phyloP scores from a whole-genome alignment of 2,329 filamentous ascomycete genomes.

The Lizonia empirigonia region DNA sequence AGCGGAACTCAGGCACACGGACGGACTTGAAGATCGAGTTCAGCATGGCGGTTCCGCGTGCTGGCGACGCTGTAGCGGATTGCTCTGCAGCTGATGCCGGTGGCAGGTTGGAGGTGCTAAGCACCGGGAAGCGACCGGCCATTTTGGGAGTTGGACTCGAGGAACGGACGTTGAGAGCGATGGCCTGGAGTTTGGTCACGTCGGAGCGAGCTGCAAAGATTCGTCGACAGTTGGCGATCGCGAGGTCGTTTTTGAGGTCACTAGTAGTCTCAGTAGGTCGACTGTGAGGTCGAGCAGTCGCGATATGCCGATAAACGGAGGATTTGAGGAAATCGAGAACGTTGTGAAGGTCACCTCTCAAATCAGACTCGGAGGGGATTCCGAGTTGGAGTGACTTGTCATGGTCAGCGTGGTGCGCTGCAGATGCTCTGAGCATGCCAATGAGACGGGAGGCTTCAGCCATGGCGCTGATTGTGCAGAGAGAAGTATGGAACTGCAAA shows the following conservation, averaged over 20 bases:
- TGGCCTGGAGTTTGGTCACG: slow-evolving; percentile 16
- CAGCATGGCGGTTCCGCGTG: slow-evolving; percentile 77
- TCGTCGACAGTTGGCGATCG: slow-evolving; percentile 28
- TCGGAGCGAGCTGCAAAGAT: slow-evolving; percentile 24
- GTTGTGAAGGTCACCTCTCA: neutral
- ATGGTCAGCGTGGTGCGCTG: slow-evolving; percentile 27
- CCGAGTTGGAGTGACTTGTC: slow-evolving; percentile 22
- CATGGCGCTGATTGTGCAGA: slow-evolving; percentile 21
- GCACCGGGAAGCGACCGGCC: slow-evolving; percentile 42
- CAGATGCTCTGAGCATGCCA: slow-evolving; percentile 32
- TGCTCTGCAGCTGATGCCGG: slow-evolving; percentile 65
- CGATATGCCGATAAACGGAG: neutral
- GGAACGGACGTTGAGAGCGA: slow-evolving; percentile 18
- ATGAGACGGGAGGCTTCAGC: slow-evolving; percentile 30
- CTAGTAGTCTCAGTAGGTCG: slow-evolving; percentile 12
- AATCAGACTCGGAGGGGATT: neutral
- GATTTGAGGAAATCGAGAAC: slow-evolving; percentile 1
- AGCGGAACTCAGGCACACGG: slow-evolving; percentile 57
- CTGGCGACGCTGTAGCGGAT: slow-evolving; percentile 69
- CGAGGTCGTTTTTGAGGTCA: slow-evolving; percentile 28
- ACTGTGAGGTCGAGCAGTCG: neutral
- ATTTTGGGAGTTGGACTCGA: slow-evolving; percentile 24
- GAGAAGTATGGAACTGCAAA: neutral
- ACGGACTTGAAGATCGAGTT: slow-evolving; percentile 53
- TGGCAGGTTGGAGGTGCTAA: slow-evolving; percentile 57